These are phyloP conservation scores for Neckera pumila DNA, from an alignment of 225 moss, liverwort and hornwort species.

Conservation along the genomic window DNA sequence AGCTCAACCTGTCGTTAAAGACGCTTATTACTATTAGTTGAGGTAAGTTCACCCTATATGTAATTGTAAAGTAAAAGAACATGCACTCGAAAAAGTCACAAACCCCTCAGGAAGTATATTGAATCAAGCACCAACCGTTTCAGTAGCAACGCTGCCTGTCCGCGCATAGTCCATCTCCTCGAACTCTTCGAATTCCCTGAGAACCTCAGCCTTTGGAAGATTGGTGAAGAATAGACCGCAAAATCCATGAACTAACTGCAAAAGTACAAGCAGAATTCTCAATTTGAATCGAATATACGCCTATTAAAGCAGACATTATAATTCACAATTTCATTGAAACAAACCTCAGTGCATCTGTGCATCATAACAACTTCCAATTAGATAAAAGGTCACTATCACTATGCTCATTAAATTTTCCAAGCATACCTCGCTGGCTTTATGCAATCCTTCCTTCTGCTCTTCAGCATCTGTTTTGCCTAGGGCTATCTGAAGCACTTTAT, in stretches of 20 bases:
- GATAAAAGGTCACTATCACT: background rate
- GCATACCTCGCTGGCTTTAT: constrained; percentile 65
- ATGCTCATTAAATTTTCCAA: background rate
- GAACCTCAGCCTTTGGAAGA: constrained; percentile 61
- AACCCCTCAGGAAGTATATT: background rate
- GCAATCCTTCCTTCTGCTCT: constrained; percentile 71
- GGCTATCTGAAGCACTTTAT: constrained; percentile 84
- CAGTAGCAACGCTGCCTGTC: constrained; percentile 76
- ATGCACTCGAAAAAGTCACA: background rate
- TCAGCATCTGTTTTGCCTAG: constrained; percentile 68
- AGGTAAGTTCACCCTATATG: background rate
- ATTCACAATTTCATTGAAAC: background rate
- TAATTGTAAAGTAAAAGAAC: background rate
- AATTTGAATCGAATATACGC: background rate
- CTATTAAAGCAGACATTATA: background rate
- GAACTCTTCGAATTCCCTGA: constrained; percentile 66
- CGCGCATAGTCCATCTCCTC: constrained; percentile 83
- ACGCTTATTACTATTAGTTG: background rate
- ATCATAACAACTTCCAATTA: background rate
- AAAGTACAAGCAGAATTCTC: background rate
- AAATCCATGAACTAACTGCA: constrained; percentile 66
- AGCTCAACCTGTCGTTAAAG: constrained; percentile 59
- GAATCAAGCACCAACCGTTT: constrained; percentile 38
- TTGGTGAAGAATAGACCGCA: constrained; percentile 76
- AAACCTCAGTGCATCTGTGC: background rate